Evolutionary conservation across 768 basidiomycete species (phyloP), one percentile per base, ranked within the genome.

Genomic region (Pleurotus citrinopileatus): DNA sequence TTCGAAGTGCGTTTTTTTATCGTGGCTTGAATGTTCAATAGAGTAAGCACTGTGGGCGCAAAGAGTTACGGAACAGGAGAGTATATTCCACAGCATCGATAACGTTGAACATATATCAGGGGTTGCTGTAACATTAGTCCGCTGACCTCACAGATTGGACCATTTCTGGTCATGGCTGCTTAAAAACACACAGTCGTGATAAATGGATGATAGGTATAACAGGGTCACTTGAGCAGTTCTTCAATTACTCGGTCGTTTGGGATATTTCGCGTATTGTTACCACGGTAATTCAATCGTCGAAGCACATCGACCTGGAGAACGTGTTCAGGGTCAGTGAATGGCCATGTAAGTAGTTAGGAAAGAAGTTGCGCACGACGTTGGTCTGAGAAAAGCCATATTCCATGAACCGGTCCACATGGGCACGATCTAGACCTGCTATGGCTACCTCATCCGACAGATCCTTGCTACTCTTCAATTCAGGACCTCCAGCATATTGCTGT

Each of bases 371-470:
- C 69, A 97, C 95, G 60, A 97, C 92, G 78, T 94, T 91, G 55
- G 71, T 71, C 59, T 87, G 73, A 42, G 86, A 82, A 63, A 98
- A 96, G 0, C 95, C 95, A 46, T 96, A 77, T 36, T 76, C 73
- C 65, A 89, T 85, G 53, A 96, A 97, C 59, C 86, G 83, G 57
- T 87, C 83, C 8, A 98, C 94, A 63, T 94, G 91, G 38, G 82
- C 84, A 63, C 74, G 77, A 60, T 94, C 86, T 55, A 98, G 74
- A 0, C 94, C 94, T 7, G 95, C 94, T 59, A 87, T 81, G 22
- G 86, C 87, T 13, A 87, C 75, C 61, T 85, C 81, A 63, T 84
- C 81, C 22, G 63, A 87, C 76, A 61, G 79, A 32, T 75, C 74
- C 55, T 65, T 69, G 45, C 67, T 73, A 53, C 63, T 65, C 60